phyloP scores from a whole-genome alignment of 2,329 filamentous ascomycete species.

The Fusarium kyushuense region DNA sequence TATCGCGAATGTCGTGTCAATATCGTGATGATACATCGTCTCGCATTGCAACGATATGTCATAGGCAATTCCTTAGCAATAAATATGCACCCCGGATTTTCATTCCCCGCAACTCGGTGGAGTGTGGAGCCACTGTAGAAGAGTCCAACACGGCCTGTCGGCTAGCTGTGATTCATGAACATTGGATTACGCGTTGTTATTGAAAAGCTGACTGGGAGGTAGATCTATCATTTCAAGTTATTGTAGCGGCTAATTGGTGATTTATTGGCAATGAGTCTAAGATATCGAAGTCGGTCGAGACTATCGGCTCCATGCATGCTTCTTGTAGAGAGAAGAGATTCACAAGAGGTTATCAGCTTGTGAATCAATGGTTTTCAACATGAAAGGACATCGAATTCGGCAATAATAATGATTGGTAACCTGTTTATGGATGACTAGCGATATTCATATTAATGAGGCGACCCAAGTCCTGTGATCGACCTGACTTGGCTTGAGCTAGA shows the following conservation, averaged over 20 bases:
- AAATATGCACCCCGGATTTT: conserved; percentile 46
- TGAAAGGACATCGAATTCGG: no score
- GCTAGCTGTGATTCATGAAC: not conserved
- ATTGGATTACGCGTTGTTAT: not conserved
- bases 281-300: not conserved
- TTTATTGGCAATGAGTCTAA: not conserved
- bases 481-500: not conserved
- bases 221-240: no score
- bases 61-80: conserved; percentile 7
- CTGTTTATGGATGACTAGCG: not conserved
- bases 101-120: conserved; percentile 41
- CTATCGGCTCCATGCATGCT: not conserved
- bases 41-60: not conserved
- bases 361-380: not conserved
- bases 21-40: conserved; percentile 15
- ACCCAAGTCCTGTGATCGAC: not conserved
- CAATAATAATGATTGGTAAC: not conserved
- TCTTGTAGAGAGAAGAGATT: not conserved
- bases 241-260: no score
- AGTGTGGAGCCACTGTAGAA: conserved; percentile 29
- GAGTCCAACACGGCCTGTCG: not conserved
- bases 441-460: not conserved
- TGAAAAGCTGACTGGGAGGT: not conserved
- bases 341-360: not conserved
- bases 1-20: not conserved